Percentiles rank a stretch among this genome's conserved stretches.
Evolutionary conservation across 1,139 yeast species (phyloP).

Genomic region (Pichia sp.): DNA sequence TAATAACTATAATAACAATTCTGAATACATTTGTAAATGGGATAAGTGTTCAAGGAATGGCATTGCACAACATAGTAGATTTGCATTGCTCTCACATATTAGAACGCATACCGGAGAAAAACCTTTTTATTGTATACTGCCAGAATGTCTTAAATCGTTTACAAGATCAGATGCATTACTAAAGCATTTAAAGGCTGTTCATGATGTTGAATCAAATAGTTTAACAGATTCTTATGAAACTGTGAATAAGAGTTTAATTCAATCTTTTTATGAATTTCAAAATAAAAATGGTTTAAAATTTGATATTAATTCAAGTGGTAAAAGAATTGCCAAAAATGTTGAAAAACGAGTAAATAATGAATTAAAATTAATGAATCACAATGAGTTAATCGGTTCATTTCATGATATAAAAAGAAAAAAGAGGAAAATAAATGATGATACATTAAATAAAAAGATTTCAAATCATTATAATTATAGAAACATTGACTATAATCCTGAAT

Average conservation of each 20-base stretch:
- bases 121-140: slow-evolving; percentile 62
- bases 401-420: slow-evolving; percentile 5
- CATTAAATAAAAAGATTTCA: slow-evolving; percentile 8
- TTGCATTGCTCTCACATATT: slow-evolving; percentile 57
- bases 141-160: slow-evolving; percentile 61
- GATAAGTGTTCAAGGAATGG: slow-evolving; percentile 51
- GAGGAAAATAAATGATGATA: slow-evolving; percentile 1
- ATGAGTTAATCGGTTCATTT: slow-evolving; percentile 14
- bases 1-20: slow-evolving; percentile 16
- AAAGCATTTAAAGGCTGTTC: slow-evolving; percentile 58
- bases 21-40: slow-evolving; percentile 55
- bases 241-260: slow-evolving; percentile 11
- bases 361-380: slow-evolving; percentile 8
- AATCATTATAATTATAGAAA: slow-evolving; percentile 10
- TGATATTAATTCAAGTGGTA: slow-evolving; percentile 8
- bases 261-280: slow-evolving; percentile 1
- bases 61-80: slow-evolving; percentile 49
- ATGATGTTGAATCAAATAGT: slow-evolving; percentile 38
- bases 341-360: slow-evolving; percentile 10
- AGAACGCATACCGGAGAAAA: slow-evolving; percentile 63
- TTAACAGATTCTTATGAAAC: slow-evolving; percentile 18
- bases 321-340: slow-evolving; percentile 5
- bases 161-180: slow-evolving; percentile 57
- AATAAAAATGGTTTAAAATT: slow-evolving; percentile 4
- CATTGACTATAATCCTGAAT: slow-evolving; percentile 14